A percentile compares a stretch with the other conserved stretches of the same genome.
phyloP scores from a whole-genome alignment of 2,329 filamentous ascomycete genomes.

The Cadophora malorum region DNA sequence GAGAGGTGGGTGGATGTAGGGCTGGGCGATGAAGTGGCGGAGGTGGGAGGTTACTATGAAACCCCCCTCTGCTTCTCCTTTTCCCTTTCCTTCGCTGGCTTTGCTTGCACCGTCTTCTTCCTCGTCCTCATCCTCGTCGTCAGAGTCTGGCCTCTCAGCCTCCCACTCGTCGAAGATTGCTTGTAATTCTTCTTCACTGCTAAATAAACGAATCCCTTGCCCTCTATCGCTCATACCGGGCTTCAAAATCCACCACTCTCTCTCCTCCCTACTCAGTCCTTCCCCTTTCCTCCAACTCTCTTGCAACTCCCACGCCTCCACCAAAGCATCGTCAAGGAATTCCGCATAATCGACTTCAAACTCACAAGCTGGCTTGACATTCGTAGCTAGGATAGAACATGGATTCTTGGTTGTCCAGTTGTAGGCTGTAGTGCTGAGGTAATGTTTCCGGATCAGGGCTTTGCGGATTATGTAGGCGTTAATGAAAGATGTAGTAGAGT shows the following conservation, averaged over 20 bases:
- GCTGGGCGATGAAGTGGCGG: slow-evolving; percentile 93
- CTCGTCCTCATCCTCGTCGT: slow-evolving; percentile 69
- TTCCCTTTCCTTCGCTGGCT: slow-evolving; percentile 53
- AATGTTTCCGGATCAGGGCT: slow-evolving; percentile 95
- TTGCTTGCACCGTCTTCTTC: slow-evolving; percentile 66
- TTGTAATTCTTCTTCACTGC: slow-evolving; percentile 81
- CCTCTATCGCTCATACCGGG: slow-evolving; percentile 97
- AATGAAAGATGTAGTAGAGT: slow-evolving; percentile 68
- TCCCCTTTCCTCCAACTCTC: slow-evolving; percentile 79
- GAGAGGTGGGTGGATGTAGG: slow-evolving; percentile 90
- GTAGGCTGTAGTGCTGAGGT: slow-evolving; percentile 81
- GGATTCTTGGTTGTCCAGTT: slow-evolving; percentile 89
- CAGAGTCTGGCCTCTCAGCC: slow-evolving; percentile 66
- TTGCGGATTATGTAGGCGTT: slow-evolving; percentile 97
- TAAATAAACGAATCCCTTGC: slow-evolving; percentile 90
- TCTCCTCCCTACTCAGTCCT: slow-evolving; percentile 47
- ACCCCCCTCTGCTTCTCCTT: slow-evolving; percentile 50
- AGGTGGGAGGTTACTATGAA: slow-evolving; percentile 86
- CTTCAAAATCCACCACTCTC: slow-evolving; percentile 98
- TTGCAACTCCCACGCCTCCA: slow-evolving; percentile 87
- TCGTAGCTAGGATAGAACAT: slow-evolving; percentile 66
- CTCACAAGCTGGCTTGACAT: slow-evolving; percentile 79
- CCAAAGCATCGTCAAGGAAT: slow-evolving; percentile 90
- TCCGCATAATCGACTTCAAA: slow-evolving; percentile 98
- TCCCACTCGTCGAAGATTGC: slow-evolving; percentile 94